Conservation (phyloP, 371 early-diverging fungal genomes). For the Mucor ambiguus region DNA sequence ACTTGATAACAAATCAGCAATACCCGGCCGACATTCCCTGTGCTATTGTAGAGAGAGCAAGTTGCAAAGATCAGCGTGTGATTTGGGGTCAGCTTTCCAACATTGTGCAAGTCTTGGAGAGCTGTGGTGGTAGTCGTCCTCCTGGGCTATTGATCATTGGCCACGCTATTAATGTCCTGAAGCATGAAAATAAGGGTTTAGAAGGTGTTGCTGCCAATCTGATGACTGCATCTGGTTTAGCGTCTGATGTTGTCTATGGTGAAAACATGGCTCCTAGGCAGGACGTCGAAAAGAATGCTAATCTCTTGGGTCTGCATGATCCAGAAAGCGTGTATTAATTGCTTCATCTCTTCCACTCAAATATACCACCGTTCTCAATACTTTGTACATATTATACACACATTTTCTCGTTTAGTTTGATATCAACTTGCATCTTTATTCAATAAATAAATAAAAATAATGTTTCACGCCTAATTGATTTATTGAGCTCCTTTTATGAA, state of each 20-base stretch:
- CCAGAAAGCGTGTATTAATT: conserved; percentile 45
- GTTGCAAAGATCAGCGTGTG: conserved; percentile 71
- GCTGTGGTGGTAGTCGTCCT: conserved; percentile 70
- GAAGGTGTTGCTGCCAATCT: conserved; percentile 42
- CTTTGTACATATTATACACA: background rate
- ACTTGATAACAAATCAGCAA: conserved; percentile 53
- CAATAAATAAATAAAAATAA: background rate
- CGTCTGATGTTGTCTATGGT: conserved; percentile 5
- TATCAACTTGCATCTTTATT: background rate
- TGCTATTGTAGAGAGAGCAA: conserved; percentile 79
- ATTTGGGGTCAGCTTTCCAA: conserved; percentile 59
- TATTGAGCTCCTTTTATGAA: too few relatives aligned
- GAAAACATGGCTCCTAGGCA: background rate
- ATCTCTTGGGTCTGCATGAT: conserved; percentile 44
- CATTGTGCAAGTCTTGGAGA: conserved; percentile 65
- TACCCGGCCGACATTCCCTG: conserved; percentile 71
- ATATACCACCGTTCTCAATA: conserved; percentile 1
- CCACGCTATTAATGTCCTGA: conserved; percentile 53
- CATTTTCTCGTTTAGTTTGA: background rate
- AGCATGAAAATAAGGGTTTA: conserved; percentile 32
- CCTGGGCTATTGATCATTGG: conserved; percentile 78
- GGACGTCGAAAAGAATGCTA: conserved; percentile 5
- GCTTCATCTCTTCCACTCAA: background rate
- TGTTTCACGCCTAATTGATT: too few relatives aligned
- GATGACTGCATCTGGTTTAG: conserved; percentile 23